Base-by-base conservation (phyloP, 495 filamentous ascomycete species). In the Hypoxylon lenormandii region DNA sequence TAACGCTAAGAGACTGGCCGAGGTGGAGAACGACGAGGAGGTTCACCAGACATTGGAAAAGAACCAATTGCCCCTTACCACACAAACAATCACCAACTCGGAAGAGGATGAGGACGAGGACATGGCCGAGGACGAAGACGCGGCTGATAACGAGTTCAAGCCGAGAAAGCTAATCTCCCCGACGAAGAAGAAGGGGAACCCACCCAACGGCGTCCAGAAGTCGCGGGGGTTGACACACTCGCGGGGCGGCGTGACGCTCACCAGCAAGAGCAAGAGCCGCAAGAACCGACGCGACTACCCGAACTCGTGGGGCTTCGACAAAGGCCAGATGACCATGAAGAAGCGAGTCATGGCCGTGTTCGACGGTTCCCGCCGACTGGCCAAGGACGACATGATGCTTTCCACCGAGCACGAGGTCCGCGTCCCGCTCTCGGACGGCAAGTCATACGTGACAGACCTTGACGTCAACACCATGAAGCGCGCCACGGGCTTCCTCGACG, bases 371-470 rank as follows among this genome's bases (percentile, higher is more conserved):
- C 86, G 94, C 54, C 87, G 94, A 6, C 84, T 99, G 61, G 94
- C 91, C 85, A 97, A 97, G 81, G 96, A 99, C 76, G 96, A 98
- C 82, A 97, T 98, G 95, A 95, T 97, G 93, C 89, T 99, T 40
- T 91, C 92, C 72, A 91, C 90, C 21, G 92, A 97, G 69, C 95
- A 93, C 70, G 96, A 99, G 79, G 93, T 98, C 52, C 92, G 93
- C 69, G 79, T 97, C 74, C 87, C 85, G 78, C 87, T 96, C 16
- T 84, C 83, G 23, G 86, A 87, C 64, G 88, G 87, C 64, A 88
- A 87, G 42, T 85, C 86, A 5, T 97, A 96, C 73, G 88, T 97
- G 48, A 97, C 95, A 10, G 96, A 99, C 72, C 85, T 99, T 47
- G 96, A 99, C 74, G 86, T 97, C 40, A 88, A 94, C 82, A 96